Conservation (phyloP, 768 basidiomycete genomes). For the Postia placenta region DNA sequence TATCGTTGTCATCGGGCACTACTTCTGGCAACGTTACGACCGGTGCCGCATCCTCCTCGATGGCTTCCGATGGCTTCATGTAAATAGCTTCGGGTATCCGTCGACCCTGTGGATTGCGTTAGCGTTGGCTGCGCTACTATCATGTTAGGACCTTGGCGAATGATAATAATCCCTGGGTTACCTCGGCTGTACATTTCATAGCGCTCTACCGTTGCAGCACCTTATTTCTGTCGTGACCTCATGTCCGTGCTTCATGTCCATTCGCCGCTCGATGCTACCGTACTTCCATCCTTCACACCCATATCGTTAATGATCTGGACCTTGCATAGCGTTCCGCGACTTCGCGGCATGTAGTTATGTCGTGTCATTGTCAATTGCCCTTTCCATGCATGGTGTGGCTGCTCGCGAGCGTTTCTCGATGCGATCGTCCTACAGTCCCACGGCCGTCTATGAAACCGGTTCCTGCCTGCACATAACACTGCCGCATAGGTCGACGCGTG, state of each 20-base stretch:
- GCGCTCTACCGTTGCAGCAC: no score
- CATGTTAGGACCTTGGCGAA: no score
- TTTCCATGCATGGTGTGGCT: neutral
- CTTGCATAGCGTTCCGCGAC: neutral
- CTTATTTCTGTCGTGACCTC: no score
- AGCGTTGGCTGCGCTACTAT: no score
- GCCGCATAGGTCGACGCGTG: neutral
- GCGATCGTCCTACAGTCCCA: neutral
- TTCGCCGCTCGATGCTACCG: neutral
- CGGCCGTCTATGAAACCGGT: neutral
- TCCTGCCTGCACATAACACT: neutral
- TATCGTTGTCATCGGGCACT: neutral
- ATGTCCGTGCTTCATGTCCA: neutral
- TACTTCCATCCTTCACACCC: neutral
- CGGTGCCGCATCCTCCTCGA: constrained; percentile 1
- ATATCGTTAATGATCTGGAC: neutral
- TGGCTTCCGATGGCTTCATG: neutral
- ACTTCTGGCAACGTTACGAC: neutral
- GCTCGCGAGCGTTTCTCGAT: no score
- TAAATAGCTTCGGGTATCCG: no score
- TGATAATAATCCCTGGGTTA: no score
- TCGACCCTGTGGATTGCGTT: no score
- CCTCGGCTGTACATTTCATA: no score
- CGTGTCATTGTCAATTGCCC: neutral
- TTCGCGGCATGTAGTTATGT: neutral